Base-by-base conservation (phyloP, 2,329 filamentous ascomycete species). In the Trichoderma sp. region DNA sequence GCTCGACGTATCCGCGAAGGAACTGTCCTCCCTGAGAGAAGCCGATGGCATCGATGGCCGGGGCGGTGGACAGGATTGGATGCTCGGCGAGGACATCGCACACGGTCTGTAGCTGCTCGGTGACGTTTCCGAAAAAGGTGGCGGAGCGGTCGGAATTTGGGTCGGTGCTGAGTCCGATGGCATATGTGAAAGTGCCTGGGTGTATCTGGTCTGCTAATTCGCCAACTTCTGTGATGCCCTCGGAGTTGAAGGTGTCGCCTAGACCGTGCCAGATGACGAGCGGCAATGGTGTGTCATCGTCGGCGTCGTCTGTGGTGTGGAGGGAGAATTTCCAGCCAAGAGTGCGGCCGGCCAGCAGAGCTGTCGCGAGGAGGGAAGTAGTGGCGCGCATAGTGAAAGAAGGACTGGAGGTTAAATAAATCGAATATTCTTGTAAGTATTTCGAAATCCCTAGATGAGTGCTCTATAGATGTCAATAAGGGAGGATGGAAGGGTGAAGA, bases 11-110 rank as follows among this genome's bases (percentile, higher is more conserved):
- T 28, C 88, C 96, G 72, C 96, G 91, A n/a, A 99, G 88, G 84
- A 99, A 98, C 81, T 97, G 93, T 1, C 96, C 96, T 74, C 96
- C 96, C 82, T 99, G 96, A 15, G 93, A 96, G 85, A 99, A 98
- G 32, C 96, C 96, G 43, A 99, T 84, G 39, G 95, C 95, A 82
- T 98, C 96, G 79, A 98, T 87, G 74, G 92, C 93, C 0, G 93
- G 92, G 0, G 93, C 93, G 7, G 91, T 93, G 71, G 91, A 91
- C 18, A 98, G 88, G 80, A 97, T 93, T 1, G 92, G 91, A 79
- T 98, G 89, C 0, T 86, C 79, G 72, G 92, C 87, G 56, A 98
- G 88, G 76, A 91, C 90, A n/a, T 84, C 85, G 87, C 96, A 98
- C 65, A 97, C 93, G 74, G 86, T 80, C 51, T 87, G 87, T 72